These are phyloP conservation scores for Rhodocollybia butyracea DNA, from an alignment of 768 basidiomycete species.

Conservation along the genomic window DNA sequence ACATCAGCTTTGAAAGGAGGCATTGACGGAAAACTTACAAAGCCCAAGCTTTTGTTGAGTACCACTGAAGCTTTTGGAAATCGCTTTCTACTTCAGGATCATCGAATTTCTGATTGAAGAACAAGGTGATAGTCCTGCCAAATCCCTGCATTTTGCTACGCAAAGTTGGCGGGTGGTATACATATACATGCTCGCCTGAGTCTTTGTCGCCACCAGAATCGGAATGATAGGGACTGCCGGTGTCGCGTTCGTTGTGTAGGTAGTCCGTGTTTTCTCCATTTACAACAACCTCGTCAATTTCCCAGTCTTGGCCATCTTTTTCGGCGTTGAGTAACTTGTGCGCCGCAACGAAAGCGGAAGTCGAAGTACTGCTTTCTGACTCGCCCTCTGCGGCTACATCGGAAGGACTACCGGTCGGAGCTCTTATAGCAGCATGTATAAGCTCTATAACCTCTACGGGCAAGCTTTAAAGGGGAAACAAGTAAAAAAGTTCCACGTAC, in stretches of 20 bases:
- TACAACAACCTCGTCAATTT: background rate
- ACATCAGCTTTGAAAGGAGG: background rate
- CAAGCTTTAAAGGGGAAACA: background rate
- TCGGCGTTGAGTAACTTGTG: conserved; percentile 2
- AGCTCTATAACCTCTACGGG: background rate
- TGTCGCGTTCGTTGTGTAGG: background rate
- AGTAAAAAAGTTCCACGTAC: background rate
- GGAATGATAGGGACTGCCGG: conserved; percentile 1
- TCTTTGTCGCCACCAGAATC: background rate
- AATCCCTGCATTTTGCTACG: background rate
- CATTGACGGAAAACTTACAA: conserved; percentile 1
- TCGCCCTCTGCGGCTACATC: background rate
- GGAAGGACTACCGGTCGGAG: conserved; percentile 3
- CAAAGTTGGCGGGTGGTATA: background rate
- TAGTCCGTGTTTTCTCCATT: background rate
- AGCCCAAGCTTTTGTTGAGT: conserved; percentile 8
- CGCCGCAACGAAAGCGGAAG: conserved; percentile 5
- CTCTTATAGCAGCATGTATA: background rate
- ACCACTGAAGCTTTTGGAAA: conserved; percentile 4
- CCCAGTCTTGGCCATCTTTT: conserved; percentile 7
- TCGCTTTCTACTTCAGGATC: background rate
- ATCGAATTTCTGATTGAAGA: conserved; percentile 6
- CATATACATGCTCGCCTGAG: background rate
- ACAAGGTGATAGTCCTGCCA: background rate
- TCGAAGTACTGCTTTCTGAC: conserved; percentile 6